These are phyloP conservation scores for Datisca glomerata DNA, from an alignment of 306 rosid species.

Conservation along the genomic window DNA sequence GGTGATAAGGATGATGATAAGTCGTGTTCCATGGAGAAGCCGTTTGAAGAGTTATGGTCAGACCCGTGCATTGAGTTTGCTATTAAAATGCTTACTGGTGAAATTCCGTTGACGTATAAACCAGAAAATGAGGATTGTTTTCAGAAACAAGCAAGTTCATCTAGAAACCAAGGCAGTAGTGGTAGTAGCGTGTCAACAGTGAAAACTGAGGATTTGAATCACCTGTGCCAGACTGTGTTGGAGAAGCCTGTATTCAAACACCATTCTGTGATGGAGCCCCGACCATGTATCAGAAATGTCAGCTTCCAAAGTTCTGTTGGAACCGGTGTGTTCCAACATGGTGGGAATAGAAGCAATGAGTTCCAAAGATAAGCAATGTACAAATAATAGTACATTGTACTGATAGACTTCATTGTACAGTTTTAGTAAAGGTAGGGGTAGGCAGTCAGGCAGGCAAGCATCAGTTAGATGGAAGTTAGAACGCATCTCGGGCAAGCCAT, in stretches of 20 bases:
- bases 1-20: constrained; percentile 15
- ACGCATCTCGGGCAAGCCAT: no score
- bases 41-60: constrained; percentile 33
- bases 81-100: constrained; percentile 52
- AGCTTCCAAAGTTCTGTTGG: constrained; percentile 28
- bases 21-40: constrained; percentile 22
- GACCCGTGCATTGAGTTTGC: constrained; percentile 87
- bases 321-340: constrained; percentile 17
- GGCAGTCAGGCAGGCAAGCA: no score
- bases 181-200: constrained; percentile 21
- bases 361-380: constrained; percentile 18
- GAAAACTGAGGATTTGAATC: constrained; percentile 17
- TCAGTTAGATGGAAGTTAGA: no score
- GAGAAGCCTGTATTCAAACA: constrained; percentile 22
- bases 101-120: constrained; percentile 38
- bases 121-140: constrained; percentile 31
- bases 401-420: constrained; percentile 20
- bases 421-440: no score
- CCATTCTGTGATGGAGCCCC: constrained; percentile 1
- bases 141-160: constrained; percentile 37
- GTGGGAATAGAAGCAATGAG: constrained; percentile 29
- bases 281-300: not conserved
- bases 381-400: no score
- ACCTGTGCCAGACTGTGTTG: constrained; percentile 15
- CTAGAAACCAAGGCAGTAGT: constrained; percentile 16